Evolutionary conservation across 2,329 filamentous ascomycete genomes (phyloP).

Genomic region (Lasiodiplodia theobromae): DNA sequence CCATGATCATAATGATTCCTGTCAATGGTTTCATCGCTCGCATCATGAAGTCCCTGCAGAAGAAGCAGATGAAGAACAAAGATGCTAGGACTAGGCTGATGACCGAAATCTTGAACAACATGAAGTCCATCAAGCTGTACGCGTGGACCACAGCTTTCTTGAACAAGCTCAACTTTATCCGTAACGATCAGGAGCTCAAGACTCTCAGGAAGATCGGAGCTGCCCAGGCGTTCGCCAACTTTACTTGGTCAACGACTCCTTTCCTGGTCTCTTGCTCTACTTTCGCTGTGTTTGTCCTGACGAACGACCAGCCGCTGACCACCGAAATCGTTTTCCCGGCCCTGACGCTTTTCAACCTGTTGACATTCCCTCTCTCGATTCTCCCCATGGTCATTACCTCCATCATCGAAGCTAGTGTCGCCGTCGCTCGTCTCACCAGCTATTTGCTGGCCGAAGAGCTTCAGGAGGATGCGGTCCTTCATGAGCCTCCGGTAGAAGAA

Average conservation of each 20-base stretch:
- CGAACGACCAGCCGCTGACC: conserved; percentile 78
- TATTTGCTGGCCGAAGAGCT: conserved; percentile 91
- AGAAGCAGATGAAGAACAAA: conserved; percentile 99
- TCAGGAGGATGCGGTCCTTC: conserved; percentile 79
- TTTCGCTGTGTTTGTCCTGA: conserved; percentile 92
- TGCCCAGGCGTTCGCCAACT: conserved; percentile 92
- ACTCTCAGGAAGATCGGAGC: conserved; percentile 96
- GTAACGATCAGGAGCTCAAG: conserved; percentile 94
- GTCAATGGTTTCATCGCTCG: conserved; percentile 91
- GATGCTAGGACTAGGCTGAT: conserved; percentile 91
- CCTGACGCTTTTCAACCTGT: conserved; percentile 88
- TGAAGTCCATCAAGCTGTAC: conserved; percentile 98
- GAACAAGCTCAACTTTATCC: conserved; percentile 93
- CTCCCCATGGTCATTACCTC: conserved; percentile 98
- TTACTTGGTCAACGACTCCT: conserved; percentile 96
- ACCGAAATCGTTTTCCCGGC: conserved; percentile 97
- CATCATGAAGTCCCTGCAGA: conserved; percentile 93
- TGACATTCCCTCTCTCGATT: conserved; percentile 93
- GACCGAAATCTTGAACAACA: conserved; percentile 98
- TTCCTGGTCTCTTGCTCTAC: conserved; percentile 98
- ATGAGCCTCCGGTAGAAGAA: conserved; percentile 74
- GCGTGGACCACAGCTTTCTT: conserved; percentile 98
- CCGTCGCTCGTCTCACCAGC: conserved; percentile 81
- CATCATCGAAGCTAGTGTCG: conserved; percentile 94
- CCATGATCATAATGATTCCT: conserved; percentile 98